Evolutionary conservation across 768 basidiomycete genomes (phyloP).

Genomic region (Boletus sp.): DNA sequence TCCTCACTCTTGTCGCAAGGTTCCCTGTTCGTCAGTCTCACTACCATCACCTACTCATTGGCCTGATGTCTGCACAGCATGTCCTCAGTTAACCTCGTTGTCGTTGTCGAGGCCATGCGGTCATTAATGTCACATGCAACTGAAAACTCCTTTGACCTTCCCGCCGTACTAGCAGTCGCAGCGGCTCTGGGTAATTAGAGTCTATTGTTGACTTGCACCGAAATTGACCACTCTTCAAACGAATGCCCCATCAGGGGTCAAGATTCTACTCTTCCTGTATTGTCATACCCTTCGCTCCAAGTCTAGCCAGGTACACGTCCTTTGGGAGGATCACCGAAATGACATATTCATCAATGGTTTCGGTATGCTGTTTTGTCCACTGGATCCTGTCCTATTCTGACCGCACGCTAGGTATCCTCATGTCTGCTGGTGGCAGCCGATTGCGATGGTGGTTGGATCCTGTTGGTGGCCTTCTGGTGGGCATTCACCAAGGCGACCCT

Average conservation of each 20-base stretch:
- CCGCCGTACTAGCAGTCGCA: conserved; percentile 79
- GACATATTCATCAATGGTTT: conserved; percentile 85
- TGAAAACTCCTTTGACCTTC: conserved; percentile 63
- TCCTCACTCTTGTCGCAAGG: conserved; percentile 34
- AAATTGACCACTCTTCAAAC: not conserved
- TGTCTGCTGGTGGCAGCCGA: conserved; percentile 81
- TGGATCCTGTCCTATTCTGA: not conserved
- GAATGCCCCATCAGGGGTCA: conserved; percentile 55
- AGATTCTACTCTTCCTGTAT: conserved; percentile 84
- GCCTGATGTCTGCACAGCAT: conserved; percentile 49
- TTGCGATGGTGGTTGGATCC: conserved; percentile 83
- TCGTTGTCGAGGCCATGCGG: conserved; percentile 83
- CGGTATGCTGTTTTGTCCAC: conserved; percentile 38
- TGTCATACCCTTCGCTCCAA: conserved; percentile 73
- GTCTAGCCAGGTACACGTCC: conserved; percentile 89
- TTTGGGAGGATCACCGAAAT: conserved; percentile 97
- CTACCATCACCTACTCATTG: not conserved
- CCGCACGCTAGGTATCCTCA: conserved; percentile 59
- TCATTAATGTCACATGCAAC: conserved; percentile 62
- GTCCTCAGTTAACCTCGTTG: conserved; percentile 86
- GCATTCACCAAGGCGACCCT: conserved; percentile 22
- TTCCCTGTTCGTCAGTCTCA: conserved; percentile 36
- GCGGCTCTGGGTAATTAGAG: conserved; percentile 60
- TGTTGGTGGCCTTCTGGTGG: conserved; percentile 69
- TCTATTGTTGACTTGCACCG: not conserved